phyloP scores from a whole-genome alignment of 2,329 filamentous ascomycete genomes.

The Pseudocercospora vitis region DNA sequence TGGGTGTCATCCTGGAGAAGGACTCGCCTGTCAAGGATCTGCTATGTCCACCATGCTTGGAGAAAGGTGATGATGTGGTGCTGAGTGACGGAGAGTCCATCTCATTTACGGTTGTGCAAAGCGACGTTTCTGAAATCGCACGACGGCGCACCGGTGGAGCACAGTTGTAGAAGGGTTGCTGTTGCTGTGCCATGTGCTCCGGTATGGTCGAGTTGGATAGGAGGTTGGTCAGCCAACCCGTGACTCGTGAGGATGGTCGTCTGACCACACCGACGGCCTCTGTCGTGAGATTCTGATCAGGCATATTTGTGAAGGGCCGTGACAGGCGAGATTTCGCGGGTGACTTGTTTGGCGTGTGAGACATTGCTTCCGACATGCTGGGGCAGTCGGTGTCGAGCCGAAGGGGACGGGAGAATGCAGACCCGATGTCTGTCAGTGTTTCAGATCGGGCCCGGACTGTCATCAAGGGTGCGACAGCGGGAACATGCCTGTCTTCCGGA shows the following conservation, averaged over 20 bases:
- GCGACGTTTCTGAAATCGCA: constrained; percentile 25
- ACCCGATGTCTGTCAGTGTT: constrained; percentile 51
- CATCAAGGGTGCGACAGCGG: constrained; percentile 49
- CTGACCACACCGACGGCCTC: constrained; percentile 15
- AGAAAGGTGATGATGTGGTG: constrained; percentile 26
- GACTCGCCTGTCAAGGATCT: constrained; percentile 29
- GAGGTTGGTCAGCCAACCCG: constrained; percentile 34
- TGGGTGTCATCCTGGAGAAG: constrained; percentile 14
- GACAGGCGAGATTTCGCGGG: constrained; percentile 26
- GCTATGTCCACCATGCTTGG: constrained; percentile 29
- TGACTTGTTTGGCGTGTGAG: constrained; percentile 16
- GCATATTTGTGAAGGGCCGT: constrained; percentile 26
- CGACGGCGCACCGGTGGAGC: constrained; percentile 15
- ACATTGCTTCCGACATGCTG: constrained; percentile 5
- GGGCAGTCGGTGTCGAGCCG: constrained; percentile 14
- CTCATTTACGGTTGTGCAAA: constrained; percentile 27
- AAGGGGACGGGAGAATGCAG: constrained; percentile 46
- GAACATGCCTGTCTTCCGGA: constrained; percentile 41
- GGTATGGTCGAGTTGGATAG: constrained; percentile 18
- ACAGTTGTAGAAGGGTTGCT: constrained; percentile 30
- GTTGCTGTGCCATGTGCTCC: not conserved
- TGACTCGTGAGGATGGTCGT: constrained; percentile 26
- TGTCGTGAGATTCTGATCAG: constrained; percentile 16
- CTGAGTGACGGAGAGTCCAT: constrained; percentile 27
- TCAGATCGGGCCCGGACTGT: constrained; percentile 48